Evolutionary conservation across 2,329 filamentous ascomycete species (phyloP).

Genomic region (Hypomyces perniciosus): DNA sequence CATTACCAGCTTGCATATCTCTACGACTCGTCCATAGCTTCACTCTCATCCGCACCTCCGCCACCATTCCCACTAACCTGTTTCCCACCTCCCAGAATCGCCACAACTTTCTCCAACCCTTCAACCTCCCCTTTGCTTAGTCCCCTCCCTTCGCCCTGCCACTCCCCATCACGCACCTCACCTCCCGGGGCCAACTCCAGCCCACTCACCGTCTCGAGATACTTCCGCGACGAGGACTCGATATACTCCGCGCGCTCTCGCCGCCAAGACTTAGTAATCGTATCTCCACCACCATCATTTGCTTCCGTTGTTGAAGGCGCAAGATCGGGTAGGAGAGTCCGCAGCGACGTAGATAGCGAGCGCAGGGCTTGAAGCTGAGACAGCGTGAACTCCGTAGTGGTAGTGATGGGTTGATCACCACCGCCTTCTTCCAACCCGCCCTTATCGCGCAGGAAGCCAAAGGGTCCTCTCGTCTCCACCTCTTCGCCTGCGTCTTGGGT

Average conservation of each 20-base stretch:
- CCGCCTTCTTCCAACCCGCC: conserved; percentile 46
- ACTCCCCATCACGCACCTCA: conserved; percentile 59
- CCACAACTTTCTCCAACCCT: conserved; percentile 46
- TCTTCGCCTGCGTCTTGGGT: conserved; percentile 10
- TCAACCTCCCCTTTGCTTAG: conserved; percentile 50
- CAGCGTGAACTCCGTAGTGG: conserved; percentile 71
- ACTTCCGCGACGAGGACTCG: conserved; percentile 68
- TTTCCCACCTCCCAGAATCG: conserved; percentile 32
- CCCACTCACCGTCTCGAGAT: conserved; percentile 65
- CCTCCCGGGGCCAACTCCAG: conserved; percentile 58
- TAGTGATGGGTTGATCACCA: conserved; percentile 53
- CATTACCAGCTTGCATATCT: neutral
- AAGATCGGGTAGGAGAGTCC: conserved; percentile 61
- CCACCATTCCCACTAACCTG: neutral
- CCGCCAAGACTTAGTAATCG: conserved; percentile 50
- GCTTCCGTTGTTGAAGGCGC: conserved; percentile 25
- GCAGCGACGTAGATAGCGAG: conserved; percentile 54
- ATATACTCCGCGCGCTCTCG: conserved; percentile 75
- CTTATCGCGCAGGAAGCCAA: conserved; percentile 54
- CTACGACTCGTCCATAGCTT: conserved; percentile 27
- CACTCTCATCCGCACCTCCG: neutral
- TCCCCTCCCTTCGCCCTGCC: conserved; percentile 50
- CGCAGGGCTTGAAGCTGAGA: conserved; percentile 78
- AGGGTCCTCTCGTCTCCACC: conserved; percentile 21
- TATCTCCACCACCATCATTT: conserved; percentile 24